Conservation (phyloP, 2,329 filamentous ascomycete genomes). For the Ceratocystis variospora region DNA sequence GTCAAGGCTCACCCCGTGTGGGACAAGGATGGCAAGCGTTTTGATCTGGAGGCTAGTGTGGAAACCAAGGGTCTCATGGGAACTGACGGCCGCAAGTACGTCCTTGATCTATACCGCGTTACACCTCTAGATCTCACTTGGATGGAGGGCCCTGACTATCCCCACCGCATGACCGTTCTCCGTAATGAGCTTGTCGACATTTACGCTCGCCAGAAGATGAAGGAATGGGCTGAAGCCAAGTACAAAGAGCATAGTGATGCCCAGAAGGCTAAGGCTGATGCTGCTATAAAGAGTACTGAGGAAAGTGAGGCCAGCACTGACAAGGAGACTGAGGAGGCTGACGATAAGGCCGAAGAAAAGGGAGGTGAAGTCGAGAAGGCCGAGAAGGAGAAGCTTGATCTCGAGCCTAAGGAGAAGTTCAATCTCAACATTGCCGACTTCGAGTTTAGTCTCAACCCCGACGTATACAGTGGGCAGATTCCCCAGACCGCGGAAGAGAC, state of each 20-base stretch:
- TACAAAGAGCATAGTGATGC: conserved; percentile 34
- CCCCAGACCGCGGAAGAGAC: conserved; percentile 88
- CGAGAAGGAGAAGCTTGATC: conserved; percentile 27
- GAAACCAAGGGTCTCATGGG: conserved; percentile 97
- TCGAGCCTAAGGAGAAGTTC: conserved; percentile 31
- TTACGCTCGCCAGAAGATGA: conserved; percentile 72
- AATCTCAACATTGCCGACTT: conserved; percentile 79
- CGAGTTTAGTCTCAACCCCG: conserved; percentile 78
- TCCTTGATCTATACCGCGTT: conserved; percentile 90
- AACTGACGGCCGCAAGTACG: conserved; percentile 91
- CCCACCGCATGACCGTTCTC: conserved; percentile 91
- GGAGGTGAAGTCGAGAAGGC: conserved; percentile 18
- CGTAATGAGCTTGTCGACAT: conserved; percentile 80
- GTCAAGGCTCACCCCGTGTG: conserved; percentile 94
- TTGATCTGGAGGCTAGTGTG: conserved; percentile 87
- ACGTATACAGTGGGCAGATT: conserved; percentile 83
- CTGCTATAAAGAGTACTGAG: conserved; percentile 21
- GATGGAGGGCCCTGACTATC: conserved; percentile 67
- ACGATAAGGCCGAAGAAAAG: conserved; percentile 19
- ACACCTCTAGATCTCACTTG: conserved; percentile 83
- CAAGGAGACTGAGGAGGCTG: conserved; percentile 27
- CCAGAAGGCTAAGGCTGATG: conserved; percentile 25
- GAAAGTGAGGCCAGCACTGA: conserved; percentile 28
- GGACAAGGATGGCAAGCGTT: conserved; percentile 87
- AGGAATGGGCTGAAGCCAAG: conserved; percentile 67